Evolutionary conservation across 768 basidiomycete species (phyloP), one percentile per base, ranked within the genome.

Genomic region (Omphalotus guepiniiformis): DNA sequence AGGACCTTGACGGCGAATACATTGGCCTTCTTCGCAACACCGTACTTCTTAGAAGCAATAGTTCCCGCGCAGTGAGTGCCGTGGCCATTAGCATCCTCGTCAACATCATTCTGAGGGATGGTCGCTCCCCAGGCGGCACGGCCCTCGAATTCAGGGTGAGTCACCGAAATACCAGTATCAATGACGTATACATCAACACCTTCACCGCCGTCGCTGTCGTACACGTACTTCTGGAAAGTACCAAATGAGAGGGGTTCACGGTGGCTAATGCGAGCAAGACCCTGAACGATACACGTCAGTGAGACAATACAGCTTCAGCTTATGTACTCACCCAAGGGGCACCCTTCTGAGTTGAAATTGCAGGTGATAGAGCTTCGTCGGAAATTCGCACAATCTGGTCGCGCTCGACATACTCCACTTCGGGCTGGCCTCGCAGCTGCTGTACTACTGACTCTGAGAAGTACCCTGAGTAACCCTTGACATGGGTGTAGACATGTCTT

Each of bases 31-130:
- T 99, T 98, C 42, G 96, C 93, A 37, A 99, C 93, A 68, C 96
- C 96, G 59, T 92, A 98, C 67, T 84, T 88, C 59, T 72, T 69
- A 4, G 90, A 93, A n/a, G 85, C 96, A 55, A 98, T 94, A 25
- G 94, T 99, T 45, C 94, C 94, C 38, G 94, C 93, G 56, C 92
- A 94, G 64, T 94, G 93, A 26, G 88, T 80, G 32, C 95, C 96
- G 60, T 99, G 96, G 53, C 96, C 96, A 65, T 98, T 97, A 48
- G 82, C 89, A 58, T 98, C 96, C 53, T 80, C 78, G 57, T 98
- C 95, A 3, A 75, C 76, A 54, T 95, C 93, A 57, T 86, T 81
- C 58, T 59, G 41, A 6, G 95, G 93, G 53, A 98, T 77, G 16
- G 96, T 98, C 74, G 83, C 87, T 38, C 95, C 96, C 96, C 96